Evolutionary conservation across 306 rosid genomes (phyloP), one percentile per base, ranked within the genome.

Genomic region (Adenanthera pavonina): DNA sequence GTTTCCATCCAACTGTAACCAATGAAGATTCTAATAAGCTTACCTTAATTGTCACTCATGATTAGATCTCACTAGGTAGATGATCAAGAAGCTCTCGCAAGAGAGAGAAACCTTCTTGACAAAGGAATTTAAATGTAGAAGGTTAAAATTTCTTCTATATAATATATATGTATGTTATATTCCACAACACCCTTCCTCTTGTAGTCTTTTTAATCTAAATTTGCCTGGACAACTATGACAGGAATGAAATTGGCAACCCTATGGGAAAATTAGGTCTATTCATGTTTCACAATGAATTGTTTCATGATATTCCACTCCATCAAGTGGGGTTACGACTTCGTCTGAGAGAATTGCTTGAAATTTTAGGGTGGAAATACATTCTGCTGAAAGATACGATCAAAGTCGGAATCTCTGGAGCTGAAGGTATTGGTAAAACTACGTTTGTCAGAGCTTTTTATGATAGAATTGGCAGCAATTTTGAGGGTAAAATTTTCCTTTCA

Each of bases 371-470:
- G 17, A 30, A 30, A 25, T 4, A 30, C 40, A 30, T 60, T 60
- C 2, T 6, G 30, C 30, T 38, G 4, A 36, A 30, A 25, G 67
- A 60, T 25, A 60, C 40, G 15, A 0, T 8, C 30, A 17, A 40
- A n/a, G 25, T 67, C 17, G 51, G 72, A 43, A 67, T 67, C 4
- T 67, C 34, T 33, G 72, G 72, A 8, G 49, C 7, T 8, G 72
- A 16, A 11, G 72, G 72, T 40, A 41, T 40, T 17, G 72, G 72
- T n/a, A 67, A 67, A 41, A 40, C 72, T 40, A 67, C 51, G 16
- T 40, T 40, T 67, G 72, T 25, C 3, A 8, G n/a, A 41, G 51
- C 51, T 19, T 7, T 67, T 20, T 67, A n/a, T 43, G 47, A 67
- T 41, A n/a, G n/a, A 67, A 33, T 59, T 59, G 65, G 65, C 1